phyloP scores from a whole-genome alignment of 2,329 filamentous ascomycete genomes.

The Paecilomyces dactylethromorphus region DNA sequence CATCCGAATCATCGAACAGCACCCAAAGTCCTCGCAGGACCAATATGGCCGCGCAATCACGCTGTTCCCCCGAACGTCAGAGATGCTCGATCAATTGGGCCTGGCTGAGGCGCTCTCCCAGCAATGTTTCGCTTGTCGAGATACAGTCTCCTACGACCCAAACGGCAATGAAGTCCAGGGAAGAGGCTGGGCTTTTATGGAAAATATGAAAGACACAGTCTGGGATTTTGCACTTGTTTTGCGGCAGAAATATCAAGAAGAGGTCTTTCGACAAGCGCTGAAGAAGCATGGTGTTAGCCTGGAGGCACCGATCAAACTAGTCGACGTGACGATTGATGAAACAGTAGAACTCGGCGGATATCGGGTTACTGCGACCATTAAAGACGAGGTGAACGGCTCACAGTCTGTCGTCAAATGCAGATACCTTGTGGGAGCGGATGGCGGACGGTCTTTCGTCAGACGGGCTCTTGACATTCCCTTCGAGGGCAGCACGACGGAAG shows the following conservation, averaged over 20 bases:
- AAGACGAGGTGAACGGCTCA: not conserved
- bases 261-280: conserved; percentile 43
- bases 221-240: conserved; percentile 50
- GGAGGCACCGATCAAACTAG: conserved; percentile 30
- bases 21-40: conserved; percentile 10
- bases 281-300: conserved; percentile 29
- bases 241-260: conserved; percentile 51
- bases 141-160: conserved; percentile 27
- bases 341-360: conserved; percentile 10
- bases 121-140: conserved; percentile 26
- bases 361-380: not conserved
- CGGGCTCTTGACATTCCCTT: conserved; percentile 31
- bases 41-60: conserved; percentile 46
- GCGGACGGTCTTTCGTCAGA: conserved; percentile 42
- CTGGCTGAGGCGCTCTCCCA: conserved; percentile 53
- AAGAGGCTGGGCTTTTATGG: conserved; percentile 41
- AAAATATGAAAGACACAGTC: conserved; percentile 44
- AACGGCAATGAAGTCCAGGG: conserved; percentile 20
- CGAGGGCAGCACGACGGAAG: conserved; percentile 30
- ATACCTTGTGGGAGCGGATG: conserved; percentile 43
- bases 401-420: conserved; percentile 1
- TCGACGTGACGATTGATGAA: conserved; percentile 33
- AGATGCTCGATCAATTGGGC: conserved; percentile 41
- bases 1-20: not conserved
- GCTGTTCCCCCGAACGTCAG: conserved; percentile 41